Conservation (phyloP, 768 basidiomycete genomes). For the Auricularia sp. region DNA sequence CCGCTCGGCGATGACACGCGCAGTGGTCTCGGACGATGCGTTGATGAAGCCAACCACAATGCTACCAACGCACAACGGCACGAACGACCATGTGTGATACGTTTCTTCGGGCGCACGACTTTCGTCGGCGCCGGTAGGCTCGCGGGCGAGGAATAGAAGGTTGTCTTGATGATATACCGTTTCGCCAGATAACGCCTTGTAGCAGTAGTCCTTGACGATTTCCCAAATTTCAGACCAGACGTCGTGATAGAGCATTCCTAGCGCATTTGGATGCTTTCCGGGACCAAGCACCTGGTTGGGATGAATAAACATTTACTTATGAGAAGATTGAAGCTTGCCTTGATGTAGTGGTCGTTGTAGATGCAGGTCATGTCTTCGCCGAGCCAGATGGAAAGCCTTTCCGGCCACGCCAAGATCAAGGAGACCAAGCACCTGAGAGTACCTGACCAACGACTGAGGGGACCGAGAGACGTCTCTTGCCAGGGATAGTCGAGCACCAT, state of each 20-base stretch:
- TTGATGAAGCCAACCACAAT: neutral
- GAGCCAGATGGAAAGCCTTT: neutral
- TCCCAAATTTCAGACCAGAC: neutral
- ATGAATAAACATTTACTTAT: neutral
- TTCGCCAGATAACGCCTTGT: neutral
- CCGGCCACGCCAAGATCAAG: neutral
- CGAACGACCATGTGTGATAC: neutral
- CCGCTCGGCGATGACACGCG: neutral
- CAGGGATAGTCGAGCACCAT: neutral
- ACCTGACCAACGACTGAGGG: neutral
- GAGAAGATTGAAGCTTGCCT: neutral
- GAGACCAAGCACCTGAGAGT: neutral
- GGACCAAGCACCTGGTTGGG: neutral
- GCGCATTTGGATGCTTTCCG: neutral
- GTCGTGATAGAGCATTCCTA: neutral
- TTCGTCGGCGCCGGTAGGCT: neutral
- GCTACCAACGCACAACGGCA: neutral
- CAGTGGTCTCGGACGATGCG: neutral
- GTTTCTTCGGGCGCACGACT: neutral
- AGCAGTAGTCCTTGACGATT: neutral
- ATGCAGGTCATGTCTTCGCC: neutral
- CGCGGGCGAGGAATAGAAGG: neutral
- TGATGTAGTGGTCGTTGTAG: neutral
- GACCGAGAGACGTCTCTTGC: neutral
- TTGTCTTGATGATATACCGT: neutral